These are phyloP conservation scores for Pancytospora epiphaga DNA, from an alignment of 371 early-diverging fungal genomes.

Conservation along the genomic window DNA sequence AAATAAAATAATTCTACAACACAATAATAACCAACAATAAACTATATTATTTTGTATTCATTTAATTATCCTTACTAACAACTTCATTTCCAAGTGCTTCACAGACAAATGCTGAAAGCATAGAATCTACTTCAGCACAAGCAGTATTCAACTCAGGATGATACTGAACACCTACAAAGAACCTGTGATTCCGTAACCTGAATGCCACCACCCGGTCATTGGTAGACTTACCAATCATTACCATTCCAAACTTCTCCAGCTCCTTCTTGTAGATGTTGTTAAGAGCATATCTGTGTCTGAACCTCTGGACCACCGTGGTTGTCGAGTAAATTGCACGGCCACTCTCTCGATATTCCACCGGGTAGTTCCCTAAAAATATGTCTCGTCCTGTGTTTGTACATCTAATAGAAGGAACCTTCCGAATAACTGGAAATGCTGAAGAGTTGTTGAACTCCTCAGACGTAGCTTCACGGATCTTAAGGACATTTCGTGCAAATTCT, in stretches of 20 bases:
- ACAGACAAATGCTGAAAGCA: slow-evolving; percentile 75
- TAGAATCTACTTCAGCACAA: slow-evolving; percentile 77
- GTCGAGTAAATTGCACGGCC: slow-evolving; percentile 65
- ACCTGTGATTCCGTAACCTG: slow-evolving; percentile 75
- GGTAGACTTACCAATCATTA: slow-evolving; percentile 81
- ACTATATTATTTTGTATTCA: too few relatives aligned
- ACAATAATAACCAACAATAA: too few relatives aligned
- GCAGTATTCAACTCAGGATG: slow-evolving; percentile 95
- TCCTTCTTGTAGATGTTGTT: slow-evolving; percentile 70
- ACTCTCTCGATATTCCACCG: slow-evolving; percentile 69
- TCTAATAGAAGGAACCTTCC: slow-evolving; percentile 73
- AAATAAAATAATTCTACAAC: too few relatives aligned
- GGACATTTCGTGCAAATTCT: slow-evolving; percentile 84
- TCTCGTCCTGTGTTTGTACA: slow-evolving; percentile 68
- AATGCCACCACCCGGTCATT: slow-evolving; percentile 84
- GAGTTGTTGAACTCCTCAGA: slow-evolving; percentile 63
- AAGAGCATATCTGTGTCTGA: slow-evolving; percentile 95
- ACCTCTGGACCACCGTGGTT: slow-evolving; percentile 72
- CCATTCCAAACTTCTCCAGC: slow-evolving; percentile 73
- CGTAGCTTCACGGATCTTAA: slow-evolving; percentile 64
- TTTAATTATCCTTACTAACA: too few relatives aligned
- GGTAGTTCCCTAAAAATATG: slow-evolving; percentile 67
- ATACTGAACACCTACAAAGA: slow-evolving; percentile 87
- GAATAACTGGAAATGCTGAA: slow-evolving; percentile 68
- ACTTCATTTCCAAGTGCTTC: too few relatives aligned